Percentiles rank a stretch among this genome's conserved stretches.
phyloP scores from a whole-genome alignment of 2,329 filamentous ascomycete genomes.

The Verticillium dahliae region DNA sequence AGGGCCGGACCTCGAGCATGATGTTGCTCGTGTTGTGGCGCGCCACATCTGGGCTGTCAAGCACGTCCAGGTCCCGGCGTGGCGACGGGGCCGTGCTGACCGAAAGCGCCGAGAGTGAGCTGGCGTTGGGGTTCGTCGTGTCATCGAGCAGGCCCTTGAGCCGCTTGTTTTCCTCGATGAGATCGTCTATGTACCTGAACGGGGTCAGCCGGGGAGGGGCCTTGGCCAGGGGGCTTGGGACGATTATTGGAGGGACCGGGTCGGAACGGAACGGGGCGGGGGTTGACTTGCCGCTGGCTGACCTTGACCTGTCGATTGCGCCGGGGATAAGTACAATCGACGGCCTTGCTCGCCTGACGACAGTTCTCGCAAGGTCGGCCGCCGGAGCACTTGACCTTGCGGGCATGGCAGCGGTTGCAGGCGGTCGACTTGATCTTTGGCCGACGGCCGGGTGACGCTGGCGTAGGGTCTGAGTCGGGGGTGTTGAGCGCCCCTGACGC shows the following conservation, averaged over 20 bases:
- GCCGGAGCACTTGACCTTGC: slow-evolving; percentile 27
- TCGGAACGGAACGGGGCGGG: slow-evolving; percentile 8
- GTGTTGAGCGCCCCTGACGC: neutral
- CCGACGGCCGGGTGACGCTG: neutral
- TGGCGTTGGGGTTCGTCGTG: neutral
- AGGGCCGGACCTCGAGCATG: slow-evolving; percentile 18
- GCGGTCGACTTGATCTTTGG: slow-evolving; percentile 11
- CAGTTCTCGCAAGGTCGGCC: slow-evolving; percentile 26
- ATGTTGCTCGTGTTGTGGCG: slow-evolving; percentile 11
- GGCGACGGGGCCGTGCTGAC: neutral
- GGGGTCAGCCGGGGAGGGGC: neutral
- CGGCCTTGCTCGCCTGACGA: slow-evolving; percentile 19
- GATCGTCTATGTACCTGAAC: slow-evolving; percentile 24
- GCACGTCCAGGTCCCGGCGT: neutral
- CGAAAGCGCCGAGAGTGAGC: neutral
- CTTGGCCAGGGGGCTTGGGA: neutral
- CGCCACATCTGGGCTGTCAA: slow-evolving; percentile 5
- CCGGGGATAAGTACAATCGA: slow-evolving; percentile 24
- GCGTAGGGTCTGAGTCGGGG: neutral
- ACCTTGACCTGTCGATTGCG: slow-evolving; percentile 24
- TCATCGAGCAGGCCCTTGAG: slow-evolving; percentile 13
- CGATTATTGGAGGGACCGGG: neutral
- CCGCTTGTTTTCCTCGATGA: slow-evolving; percentile 24
- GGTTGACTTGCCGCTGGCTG: slow-evolving; percentile 18
- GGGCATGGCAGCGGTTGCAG: slow-evolving; percentile 22